phyloP scores from a whole-genome alignment of 306 rosid genomes.

The Trifolium dubium region DNA sequence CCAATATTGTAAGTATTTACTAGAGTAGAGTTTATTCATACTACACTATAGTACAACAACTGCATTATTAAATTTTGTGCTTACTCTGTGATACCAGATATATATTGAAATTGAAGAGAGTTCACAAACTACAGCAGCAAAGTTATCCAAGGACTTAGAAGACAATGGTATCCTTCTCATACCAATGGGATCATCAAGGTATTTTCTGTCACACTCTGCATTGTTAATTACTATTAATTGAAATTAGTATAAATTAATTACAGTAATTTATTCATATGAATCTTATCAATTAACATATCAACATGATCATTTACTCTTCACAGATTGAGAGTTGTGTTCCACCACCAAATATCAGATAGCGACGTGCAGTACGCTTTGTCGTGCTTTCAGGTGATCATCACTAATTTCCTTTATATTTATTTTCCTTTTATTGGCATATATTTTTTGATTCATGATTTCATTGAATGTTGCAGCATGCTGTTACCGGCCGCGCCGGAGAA shows the following conservation, averaged over 20 bases:
- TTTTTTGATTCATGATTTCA: not conserved
- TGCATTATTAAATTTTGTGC: conserved; percentile 4
- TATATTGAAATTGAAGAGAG: conserved; percentile 63
- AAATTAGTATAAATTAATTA: not conserved
- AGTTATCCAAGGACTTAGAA: conserved; percentile 60
- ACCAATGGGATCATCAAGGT: conserved; percentile 65
- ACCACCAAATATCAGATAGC: conserved; percentile 74
- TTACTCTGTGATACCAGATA: conserved; percentile 50
- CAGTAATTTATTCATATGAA: not conserved
- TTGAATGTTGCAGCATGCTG: conserved; percentile 56
- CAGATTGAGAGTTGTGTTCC: conserved; percentile 81
- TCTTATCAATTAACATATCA: not conserved
- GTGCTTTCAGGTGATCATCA: conserved; percentile 74
- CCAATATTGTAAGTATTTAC: conserved; percentile 75
- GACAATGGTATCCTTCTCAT: conserved; percentile 63
- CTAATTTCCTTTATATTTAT: not conserved
- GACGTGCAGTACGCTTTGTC: conserved; percentile 68
- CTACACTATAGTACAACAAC: not conserved
- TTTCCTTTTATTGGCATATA: not conserved
- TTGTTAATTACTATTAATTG: not conserved
- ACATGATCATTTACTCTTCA: conserved; percentile 8
- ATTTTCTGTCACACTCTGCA: conserved; percentile 18
- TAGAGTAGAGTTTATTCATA: not conserved
- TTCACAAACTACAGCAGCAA: conserved; percentile 54
- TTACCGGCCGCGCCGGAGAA: conserved; percentile 40